These are phyloP conservation scores for Articulospora tetracladia DNA, from an alignment of 495 filamentous ascomycete species.

Conservation along the genomic window DNA sequence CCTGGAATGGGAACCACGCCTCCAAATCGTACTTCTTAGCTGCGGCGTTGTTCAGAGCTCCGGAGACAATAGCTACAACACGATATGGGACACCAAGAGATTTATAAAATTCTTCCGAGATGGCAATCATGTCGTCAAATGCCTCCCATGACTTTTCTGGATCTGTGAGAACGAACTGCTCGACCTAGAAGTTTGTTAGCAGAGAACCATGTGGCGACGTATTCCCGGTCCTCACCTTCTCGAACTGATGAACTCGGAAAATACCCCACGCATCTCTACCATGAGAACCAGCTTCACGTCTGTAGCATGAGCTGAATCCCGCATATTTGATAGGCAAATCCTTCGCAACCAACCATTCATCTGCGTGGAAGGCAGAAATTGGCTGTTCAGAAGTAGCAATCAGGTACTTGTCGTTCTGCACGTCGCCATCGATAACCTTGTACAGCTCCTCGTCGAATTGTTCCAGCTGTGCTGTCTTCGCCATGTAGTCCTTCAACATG, in stretches of 20 bases:
- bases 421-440: conserved; percentile 86
- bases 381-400: conserved; percentile 98
- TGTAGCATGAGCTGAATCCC: conserved; percentile 90
- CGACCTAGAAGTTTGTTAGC: conserved; percentile 47
- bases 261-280: conserved; percentile 98
- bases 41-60: conserved; percentile 90
- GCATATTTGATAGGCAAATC: conserved; percentile 92
- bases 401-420: conserved; percentile 89
- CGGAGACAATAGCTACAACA: conserved; percentile 89
- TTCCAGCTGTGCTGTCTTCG: conserved; percentile 96
- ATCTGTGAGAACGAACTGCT: conserved; percentile 92
- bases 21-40: conserved; percentile 95
- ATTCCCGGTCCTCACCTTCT: conserved; percentile 75
- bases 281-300: conserved; percentile 88
- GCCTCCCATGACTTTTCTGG: conserved; percentile 93
- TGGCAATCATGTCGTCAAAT: conserved; percentile 88
- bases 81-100: conserved; percentile 85
- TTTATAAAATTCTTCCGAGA: conserved; percentile 92
- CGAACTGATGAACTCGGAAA: conserved; percentile 97
- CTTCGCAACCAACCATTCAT: conserved; percentile 84
- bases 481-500: conserved; percentile 95
- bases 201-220: not conserved
- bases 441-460: conserved; percentile 98
- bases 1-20: conserved; percentile 95
- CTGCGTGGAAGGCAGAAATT: conserved; percentile 83